These are phyloP conservation scores for Boletellus ananiceps DNA, from an alignment of 768 basidiomycete species.

Conservation along the genomic window DNA sequence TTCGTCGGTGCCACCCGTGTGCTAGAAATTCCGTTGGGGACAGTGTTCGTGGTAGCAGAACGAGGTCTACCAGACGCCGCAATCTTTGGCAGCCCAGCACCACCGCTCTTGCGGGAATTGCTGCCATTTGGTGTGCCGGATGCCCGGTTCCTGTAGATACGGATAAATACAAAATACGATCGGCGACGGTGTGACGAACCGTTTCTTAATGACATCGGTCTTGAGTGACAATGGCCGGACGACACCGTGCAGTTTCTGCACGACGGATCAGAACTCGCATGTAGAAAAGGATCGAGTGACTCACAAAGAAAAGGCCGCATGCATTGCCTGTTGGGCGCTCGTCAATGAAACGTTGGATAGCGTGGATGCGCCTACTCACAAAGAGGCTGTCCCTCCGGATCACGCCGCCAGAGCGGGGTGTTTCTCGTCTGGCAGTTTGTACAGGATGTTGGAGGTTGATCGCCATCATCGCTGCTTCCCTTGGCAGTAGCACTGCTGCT, in stretches of 20 bases:
- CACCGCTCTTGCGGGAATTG: constrained; percentile 54
- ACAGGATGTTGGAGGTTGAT: constrained; percentile 75
- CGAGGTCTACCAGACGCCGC: constrained; percentile 72
- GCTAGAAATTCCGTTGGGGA: constrained; percentile 44
- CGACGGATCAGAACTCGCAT: constrained; percentile 10
- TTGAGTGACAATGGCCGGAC: constrained; percentile 91
- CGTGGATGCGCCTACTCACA: constrained; percentile 47
- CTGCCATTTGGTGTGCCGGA: constrained; percentile 63
- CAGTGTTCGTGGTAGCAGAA: constrained; percentile 59
- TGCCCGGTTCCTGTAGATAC: constrained; percentile 63
- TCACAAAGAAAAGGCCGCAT: constrained; percentile 88
- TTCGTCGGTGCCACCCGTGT: constrained; percentile 36
- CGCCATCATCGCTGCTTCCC: constrained; percentile 57
- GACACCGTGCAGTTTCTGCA: constrained; percentile 92
- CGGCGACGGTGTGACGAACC: constrained; percentile 40
- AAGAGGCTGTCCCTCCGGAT: constrained; percentile 88
- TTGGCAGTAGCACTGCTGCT: constrained; percentile 31
- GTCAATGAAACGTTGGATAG: constrained; percentile 16
- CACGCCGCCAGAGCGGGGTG: constrained; percentile 88
- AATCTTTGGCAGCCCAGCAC: constrained; percentile 63
- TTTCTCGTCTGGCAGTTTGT: constrained; percentile 96
- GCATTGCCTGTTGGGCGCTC: constrained; percentile 59
- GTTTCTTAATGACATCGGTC: constrained; percentile 97
- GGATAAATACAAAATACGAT: not conserved
- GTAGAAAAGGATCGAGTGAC: constrained; percentile 28